Conservation (phyloP, 148 eudicot genomes). For the Rhododendron kiyosumense region DNA sequence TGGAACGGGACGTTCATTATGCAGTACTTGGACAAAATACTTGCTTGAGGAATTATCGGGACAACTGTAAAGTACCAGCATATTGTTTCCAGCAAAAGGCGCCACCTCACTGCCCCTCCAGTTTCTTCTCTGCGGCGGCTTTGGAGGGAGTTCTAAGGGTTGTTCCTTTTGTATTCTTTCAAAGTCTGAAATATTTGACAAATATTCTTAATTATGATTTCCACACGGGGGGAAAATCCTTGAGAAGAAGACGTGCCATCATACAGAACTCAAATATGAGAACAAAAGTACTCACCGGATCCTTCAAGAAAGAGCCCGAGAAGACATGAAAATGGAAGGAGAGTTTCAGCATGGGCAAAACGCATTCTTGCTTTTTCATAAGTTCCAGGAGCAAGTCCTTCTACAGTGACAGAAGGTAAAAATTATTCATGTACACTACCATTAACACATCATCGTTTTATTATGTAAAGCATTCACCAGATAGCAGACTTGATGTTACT, state of each 20-base stretch:
- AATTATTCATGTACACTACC: neutral
- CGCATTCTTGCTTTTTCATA: conserved; percentile 89
- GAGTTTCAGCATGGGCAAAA: conserved; percentile 95
- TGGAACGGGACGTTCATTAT: conserved; percentile 82
- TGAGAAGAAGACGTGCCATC: neutral
- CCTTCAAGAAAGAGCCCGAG: conserved; percentile 88
- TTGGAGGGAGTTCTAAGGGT: conserved; percentile 67
- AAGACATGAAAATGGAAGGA: conserved; percentile 94
- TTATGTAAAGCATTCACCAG: neutral
- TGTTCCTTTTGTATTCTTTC: conserved; percentile 61
- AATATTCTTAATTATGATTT: neutral
- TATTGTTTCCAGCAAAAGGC: conserved; percentile 94
- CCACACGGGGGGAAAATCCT: neutral
- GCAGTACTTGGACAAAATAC: conserved; percentile 82
- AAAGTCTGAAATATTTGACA: conserved; percentile 48
- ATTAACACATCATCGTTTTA: neutral
- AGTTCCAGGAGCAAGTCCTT: conserved; percentile 64
- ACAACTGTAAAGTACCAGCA: conserved; percentile 80
- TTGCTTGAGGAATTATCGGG: conserved; percentile 52
- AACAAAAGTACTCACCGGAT: conserved; percentile 56
- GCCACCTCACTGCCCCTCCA: conserved; percentile 81
- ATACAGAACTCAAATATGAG: neutral
- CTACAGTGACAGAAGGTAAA: conserved; percentile 30
- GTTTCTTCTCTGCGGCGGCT: conserved; percentile 72
- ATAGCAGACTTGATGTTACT: neutral